Base-by-base conservation (phyloP, 1,139 yeast species). In the Kodamaea sp. region DNA sequence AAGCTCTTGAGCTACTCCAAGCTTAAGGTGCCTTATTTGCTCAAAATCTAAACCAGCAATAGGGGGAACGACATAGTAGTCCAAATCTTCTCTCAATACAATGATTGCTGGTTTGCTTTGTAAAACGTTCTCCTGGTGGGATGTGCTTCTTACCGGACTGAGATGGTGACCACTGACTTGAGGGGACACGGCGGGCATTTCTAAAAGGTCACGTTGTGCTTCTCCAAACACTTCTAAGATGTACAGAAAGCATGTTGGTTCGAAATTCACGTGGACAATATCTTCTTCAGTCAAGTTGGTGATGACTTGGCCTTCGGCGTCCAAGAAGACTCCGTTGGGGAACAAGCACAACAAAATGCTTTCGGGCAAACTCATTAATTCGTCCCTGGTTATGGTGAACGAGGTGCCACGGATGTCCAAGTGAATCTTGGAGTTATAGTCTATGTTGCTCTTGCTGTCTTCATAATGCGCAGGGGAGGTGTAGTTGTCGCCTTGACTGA, bases 41-140 rank as follows among this genome's bases (percentile, higher is more conserved):
- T 72, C 78, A 19, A 59, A 61, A 34, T 57, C 51, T 29, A 78
- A 59, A 1, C 83, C 83, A 3, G 67, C 57, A 7, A 63, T 58
- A 2, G 90, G 88, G 0, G 97, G 95, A 18, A 92, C 80, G 39
- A 95, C 87, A 59, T 90, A 94, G 61, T 78, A 94, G 57, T 94
- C 98, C 47, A 94, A 70, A 57, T 94, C 98, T 59, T 94, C 99
- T 42, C 97, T 72, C 37, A 94, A 70, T 4, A 92, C 97, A 40
- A 94, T 89, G 29, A 94, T 83, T 0, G 96, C 88, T 0, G 98
- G 97, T 49, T 88, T 84, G 38, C 80, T 80, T 47, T 78, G 80
- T 42, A 90, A 66, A 3, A 87, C 78, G 35, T 80, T 59, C 28
- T 68, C 71, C 21, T 61, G 61, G n/a, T 24, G 33, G 9, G 8